Base-by-base conservation (phyloP, 495 filamentous ascomycete genomes). In the Penicillium robsamsonii region DNA sequence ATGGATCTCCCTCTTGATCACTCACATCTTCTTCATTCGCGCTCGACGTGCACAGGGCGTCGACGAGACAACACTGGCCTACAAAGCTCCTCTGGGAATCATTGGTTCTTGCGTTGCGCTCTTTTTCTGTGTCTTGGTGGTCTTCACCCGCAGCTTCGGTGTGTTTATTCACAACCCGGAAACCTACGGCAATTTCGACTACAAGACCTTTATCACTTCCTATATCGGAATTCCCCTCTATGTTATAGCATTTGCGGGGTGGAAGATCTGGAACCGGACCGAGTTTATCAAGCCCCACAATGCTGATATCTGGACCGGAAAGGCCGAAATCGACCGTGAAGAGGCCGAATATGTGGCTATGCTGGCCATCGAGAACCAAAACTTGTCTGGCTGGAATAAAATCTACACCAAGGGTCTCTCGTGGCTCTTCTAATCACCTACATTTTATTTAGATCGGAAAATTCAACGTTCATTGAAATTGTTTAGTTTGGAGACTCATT, bases 161-260 rank as follows among this genome's bases (percentile, higher is more conserved):
- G 83, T 87, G n/a, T 92, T 89, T 64, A 64, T 75, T 15, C 59
- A 65, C 30, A 53, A 49, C 5, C 42, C 53, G 10, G 12, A 11
- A 18, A 65, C 65, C 31, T 80, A 77, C 46, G 76, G 78, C 18
- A 71, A 75, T 13, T 81, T 79, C 61, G 72, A 79, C 55, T 80
- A 82, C 60, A 80, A 81, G 65, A 85, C 80, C 60, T 90, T 90
- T 66, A 76, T 91, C 63, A 89, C 87, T 0, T 82, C 81, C 10
- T 89, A 90, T 60, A 78, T 88, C 15, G 87, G 87, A 35, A 89
- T 91, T 60, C 84, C 84, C 11, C 66, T 90, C 25, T 91, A 87
- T 64, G 63, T 91, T 0, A 71, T 79, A 48, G 76, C 87, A 67
- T 80, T 87, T 64, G 70, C 81, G 46, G 84, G 84, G 5, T 85